These are phyloP conservation scores for Salix caprea DNA, from an alignment of 345 rosid genomes.

Conservation along the genomic window DNA sequence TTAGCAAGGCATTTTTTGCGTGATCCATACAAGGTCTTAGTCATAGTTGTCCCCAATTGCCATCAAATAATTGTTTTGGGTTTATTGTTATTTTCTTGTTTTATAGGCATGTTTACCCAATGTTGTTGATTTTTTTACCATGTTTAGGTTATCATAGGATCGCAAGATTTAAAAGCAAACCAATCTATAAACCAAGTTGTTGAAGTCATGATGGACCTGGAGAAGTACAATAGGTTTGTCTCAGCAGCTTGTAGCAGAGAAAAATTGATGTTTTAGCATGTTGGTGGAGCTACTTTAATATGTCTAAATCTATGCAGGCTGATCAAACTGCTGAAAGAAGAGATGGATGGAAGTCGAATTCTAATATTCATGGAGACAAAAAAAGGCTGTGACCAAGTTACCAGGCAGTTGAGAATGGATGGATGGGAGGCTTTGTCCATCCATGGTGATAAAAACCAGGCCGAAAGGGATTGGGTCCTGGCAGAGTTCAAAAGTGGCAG, in stretches of 20 bases:
- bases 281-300: not conserved
- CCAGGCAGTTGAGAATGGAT: conserved; percentile 94
- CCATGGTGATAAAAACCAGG: conserved; percentile 95
- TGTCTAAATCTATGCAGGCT: conserved; percentile 46
- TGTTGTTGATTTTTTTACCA: conserved; percentile 13
- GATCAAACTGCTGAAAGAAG: conserved; percentile 61
- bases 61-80: not conserved
- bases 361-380: conserved; percentile 88
- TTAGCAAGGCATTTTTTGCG: conserved; percentile 83
- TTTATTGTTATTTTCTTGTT: not conserved
- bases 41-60: not conserved
- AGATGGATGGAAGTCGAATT: conserved; percentile 82
- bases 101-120: not conserved
- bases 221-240: conserved; percentile 85
- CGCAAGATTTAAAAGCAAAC: conserved; percentile 80
- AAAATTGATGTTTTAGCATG: not conserved
- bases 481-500: conserved; percentile 93
- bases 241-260: conserved; percentile 6
- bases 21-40: conserved; percentile 76
- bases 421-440: conserved; percentile 98
- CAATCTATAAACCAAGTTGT: conserved; percentile 86
- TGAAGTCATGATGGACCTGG: conserved; percentile 71
- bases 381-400: conserved; percentile 93
- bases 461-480: conserved; percentile 94
- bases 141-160: conserved; percentile 76